phyloP scores from a whole-genome alignment of 2,329 filamentous ascomycete genomes.

The Aaosphaeria pasadenensis region DNA sequence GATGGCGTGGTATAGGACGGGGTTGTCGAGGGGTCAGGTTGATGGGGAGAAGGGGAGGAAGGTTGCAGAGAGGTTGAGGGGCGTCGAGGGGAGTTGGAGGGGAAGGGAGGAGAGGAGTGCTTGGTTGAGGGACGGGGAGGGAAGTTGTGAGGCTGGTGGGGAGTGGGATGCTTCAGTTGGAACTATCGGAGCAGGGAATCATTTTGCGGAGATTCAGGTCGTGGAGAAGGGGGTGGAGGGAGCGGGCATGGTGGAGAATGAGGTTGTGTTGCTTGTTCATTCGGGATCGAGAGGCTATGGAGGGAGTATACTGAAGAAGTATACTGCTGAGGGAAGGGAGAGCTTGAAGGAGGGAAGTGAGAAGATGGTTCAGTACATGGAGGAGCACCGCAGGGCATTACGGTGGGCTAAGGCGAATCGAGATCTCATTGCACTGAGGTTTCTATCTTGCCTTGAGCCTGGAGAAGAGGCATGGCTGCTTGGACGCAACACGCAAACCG shows the following conservation, averaged over 20 bases:
- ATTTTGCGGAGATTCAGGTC: constrained; percentile 40
- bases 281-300: constrained; percentile 38
- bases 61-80: constrained; percentile 33
- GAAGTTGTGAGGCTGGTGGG: constrained; percentile 21
- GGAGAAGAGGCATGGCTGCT: not conserved
- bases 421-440: constrained; percentile 39
- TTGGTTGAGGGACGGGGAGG: constrained; percentile 23
- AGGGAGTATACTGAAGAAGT: constrained; percentile 30
- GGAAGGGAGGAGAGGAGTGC: constrained; percentile 17
- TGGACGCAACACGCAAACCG: not conserved
- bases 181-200: constrained; percentile 39
- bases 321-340: constrained; percentile 14
- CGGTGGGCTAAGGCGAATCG: constrained; percentile 37
- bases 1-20: constrained; percentile 39
- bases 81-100: constrained; percentile 36
- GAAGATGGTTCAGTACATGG: constrained; percentile 26
- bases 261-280: constrained; percentile 37
- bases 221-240: constrained; percentile 20
- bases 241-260: constrained; percentile 16
- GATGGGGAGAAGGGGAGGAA: constrained; percentile 32
- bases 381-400: constrained; percentile 35
- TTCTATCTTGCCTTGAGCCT: constrained; percentile 28
- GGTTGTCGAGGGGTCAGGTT: constrained; percentile 24
- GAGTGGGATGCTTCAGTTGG: constrained; percentile 33
- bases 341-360: constrained; percentile 24